Conservation (phyloP, 164 flowering plant species). For the Magnolia sinica region DNA sequence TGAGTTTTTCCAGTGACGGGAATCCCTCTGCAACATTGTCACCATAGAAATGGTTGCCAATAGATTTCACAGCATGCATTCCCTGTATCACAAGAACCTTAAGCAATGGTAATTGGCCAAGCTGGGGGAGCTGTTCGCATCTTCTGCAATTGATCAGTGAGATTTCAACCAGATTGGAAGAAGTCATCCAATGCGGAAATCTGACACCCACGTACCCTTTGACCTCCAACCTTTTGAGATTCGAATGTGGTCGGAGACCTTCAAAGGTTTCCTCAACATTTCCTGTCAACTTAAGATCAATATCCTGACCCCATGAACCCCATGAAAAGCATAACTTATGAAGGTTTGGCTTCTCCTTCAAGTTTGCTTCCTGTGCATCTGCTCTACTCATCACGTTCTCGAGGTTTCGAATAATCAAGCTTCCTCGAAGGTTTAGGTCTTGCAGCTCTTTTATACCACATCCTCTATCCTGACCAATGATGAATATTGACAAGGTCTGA, state of each 20-base stretch:
- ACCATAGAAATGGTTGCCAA: neutral
- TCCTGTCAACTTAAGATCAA: neutral
- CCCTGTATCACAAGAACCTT: neutral
- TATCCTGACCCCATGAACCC: neutral
- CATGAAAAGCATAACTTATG: neutral
- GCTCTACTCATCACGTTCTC: neutral
- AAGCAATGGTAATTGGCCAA: neutral
- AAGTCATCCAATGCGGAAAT: neutral
- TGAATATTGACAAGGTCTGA: neutral
- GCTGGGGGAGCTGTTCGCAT: neutral
- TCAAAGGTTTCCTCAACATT: neutral
- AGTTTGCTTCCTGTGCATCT: neutral
- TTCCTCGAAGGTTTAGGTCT: neutral
- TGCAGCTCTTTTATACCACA: neutral
- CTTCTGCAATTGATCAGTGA: neutral
- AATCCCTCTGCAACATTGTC: neutral
- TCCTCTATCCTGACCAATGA: neutral
- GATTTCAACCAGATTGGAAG: neutral
- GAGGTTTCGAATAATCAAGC: neutral
- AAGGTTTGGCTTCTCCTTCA: neutral
- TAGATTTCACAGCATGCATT: too few species aligned
- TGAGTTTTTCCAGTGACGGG: slow-evolving; percentile 10
- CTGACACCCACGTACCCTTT: neutral
- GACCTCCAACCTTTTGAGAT: neutral
- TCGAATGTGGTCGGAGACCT: neutral